Evolutionary conservation across 2,329 filamentous ascomycete genomes (phyloP), one percentile per base, ranked within the genome.

Genomic region (Cyanodermella asteris): DNA sequence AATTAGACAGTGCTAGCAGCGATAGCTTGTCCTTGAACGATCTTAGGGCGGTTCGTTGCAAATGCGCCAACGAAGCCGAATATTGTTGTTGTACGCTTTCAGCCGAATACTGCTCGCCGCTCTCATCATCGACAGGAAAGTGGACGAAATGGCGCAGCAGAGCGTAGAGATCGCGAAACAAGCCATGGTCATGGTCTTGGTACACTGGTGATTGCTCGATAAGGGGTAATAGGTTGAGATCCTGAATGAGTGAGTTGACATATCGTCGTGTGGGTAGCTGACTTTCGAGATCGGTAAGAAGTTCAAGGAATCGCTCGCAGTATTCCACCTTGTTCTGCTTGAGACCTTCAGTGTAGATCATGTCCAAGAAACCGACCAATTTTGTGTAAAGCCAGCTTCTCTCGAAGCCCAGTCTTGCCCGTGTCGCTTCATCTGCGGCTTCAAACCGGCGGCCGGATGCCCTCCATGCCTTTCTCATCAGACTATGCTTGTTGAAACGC

Each of bases 251-350:
- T 2, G 77, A 71, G 46, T 93, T 93, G 43, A 91, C 77, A 44
- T 94, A 94, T 46, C 87, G 69, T 37, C 87, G 63, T 4, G 90
- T 97, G 1, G 87, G 87, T 23, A 94, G 56, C 45, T 97, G 87
- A 40, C 84, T 93, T 45, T 90, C 70, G 12, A 97, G 53, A 43
- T 97, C 87, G 6, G 75, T 72, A 23, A 97, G 56, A 25, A 97
- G 72, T 47, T 97, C 87, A 25, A 87, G 50, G 34, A 94, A 84
- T n/a, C 82, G 67, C 47, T 94, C 84, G 44, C 80, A 91, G 47
- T 93, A 97, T 3, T 67, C 50, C 12, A 81, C 45, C 36, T 75
- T 69, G 16, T 81, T n/a, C 72, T 48, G 47, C 33, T 46, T 40
- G 28, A 41, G 37, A 16, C 34, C 32, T 10, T 31, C 36, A 5